These are phyloP conservation scores for Saccharomycodes ludwigii DNA, from an alignment of 805 yeast genomes.

Conservation along the genomic window DNA sequence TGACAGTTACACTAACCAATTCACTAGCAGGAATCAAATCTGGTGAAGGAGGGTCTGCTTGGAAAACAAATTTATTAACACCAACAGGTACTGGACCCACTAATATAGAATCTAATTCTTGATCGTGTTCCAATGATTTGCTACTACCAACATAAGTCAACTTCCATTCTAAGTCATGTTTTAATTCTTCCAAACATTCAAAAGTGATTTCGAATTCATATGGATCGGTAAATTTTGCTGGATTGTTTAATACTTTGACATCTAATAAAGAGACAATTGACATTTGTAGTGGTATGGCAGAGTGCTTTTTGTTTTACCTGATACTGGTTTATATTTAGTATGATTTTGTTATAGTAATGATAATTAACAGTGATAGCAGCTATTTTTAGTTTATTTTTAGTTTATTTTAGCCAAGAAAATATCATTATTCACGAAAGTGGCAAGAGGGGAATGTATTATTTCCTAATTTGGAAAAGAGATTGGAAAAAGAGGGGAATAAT, in stretches of 20 bases:
- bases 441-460: too few species aligned
- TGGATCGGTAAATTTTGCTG: slow-evolving; percentile 86
- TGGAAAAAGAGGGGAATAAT: too few species aligned
- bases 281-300: slow-evolving; percentile 35
- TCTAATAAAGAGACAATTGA: slow-evolving; percentile 89
- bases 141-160: slow-evolving; percentile 95
- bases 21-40: slow-evolving; percentile 94
- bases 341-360: too few species aligned
- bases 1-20: slow-evolving; percentile 89
- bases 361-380: too few species aligned
- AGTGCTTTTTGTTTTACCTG: not conserved
- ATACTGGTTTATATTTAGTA: too few species aligned
- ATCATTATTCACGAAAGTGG: too few species aligned
- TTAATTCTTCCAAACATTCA: slow-evolving; percentile 88
- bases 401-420: too few species aligned
- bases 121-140: slow-evolving; percentile 89
- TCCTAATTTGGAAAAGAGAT: too few species aligned
- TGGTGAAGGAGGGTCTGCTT: slow-evolving; percentile 95
- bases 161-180: slow-evolving; percentile 87
- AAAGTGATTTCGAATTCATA: slow-evolving; percentile 96
- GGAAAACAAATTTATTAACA: slow-evolving; percentile 79
- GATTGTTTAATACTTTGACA: slow-evolving; percentile 84
- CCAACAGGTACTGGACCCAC: slow-evolving; percentile 99
- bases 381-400: too few species aligned
- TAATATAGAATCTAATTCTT: slow-evolving; percentile 87